Percentiles rank a stretch among this genome's conserved stretches.
phyloP scores from a whole-genome alignment of 352 stramenopile genomes.

The Globisporangium camurandrum region DNA sequence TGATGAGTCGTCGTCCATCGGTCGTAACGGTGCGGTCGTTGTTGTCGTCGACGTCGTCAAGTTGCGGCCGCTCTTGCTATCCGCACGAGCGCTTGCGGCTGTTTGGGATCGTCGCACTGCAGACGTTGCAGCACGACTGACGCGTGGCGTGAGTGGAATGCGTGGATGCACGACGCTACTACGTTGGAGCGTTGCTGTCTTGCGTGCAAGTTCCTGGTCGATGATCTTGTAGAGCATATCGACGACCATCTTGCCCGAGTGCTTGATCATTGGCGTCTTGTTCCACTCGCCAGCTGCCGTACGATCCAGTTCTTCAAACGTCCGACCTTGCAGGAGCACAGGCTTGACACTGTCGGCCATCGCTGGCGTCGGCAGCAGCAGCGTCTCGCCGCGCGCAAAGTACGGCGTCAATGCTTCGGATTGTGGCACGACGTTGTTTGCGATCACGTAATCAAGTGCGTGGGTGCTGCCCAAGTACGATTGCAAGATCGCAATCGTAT shows the following conservation, averaged over 20 bases:
- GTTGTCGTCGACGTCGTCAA: not conserved
- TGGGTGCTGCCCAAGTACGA: slow-evolving; percentile 61
- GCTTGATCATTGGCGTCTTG: slow-evolving; percentile 82
- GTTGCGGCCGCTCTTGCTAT: not conserved
- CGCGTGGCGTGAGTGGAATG: slow-evolving; percentile 12
- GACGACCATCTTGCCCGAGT: slow-evolving; percentile 65
- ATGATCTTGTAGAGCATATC: slow-evolving; percentile 85
- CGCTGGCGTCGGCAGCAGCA: slow-evolving; percentile 59
- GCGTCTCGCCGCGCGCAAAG: slow-evolving; percentile 61
- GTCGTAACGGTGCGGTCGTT: no score
- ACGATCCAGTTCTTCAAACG: slow-evolving; percentile 54
- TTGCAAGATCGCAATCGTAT: slow-evolving; percentile 58
- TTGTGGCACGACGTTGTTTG: slow-evolving; percentile 62
- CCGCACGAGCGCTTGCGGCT: not conserved
- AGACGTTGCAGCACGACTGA: no score
- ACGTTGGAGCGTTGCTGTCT: slow-evolving; percentile 24
- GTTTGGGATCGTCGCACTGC: no score
- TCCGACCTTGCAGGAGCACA: slow-evolving; percentile 69
- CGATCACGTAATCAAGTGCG: slow-evolving; percentile 81
- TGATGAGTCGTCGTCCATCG: no score
- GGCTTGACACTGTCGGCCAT: slow-evolving; percentile 49
- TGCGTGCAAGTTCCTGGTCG: slow-evolving; percentile 66
- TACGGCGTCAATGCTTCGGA: slow-evolving; percentile 49
- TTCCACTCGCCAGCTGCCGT: slow-evolving; percentile 55
- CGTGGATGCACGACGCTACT: slow-evolving; percentile 9